These are phyloP conservation scores for Backusella psychrophila DNA, from an alignment of 192 early-diverging fungal genomes.

Conservation along the genomic window DNA sequence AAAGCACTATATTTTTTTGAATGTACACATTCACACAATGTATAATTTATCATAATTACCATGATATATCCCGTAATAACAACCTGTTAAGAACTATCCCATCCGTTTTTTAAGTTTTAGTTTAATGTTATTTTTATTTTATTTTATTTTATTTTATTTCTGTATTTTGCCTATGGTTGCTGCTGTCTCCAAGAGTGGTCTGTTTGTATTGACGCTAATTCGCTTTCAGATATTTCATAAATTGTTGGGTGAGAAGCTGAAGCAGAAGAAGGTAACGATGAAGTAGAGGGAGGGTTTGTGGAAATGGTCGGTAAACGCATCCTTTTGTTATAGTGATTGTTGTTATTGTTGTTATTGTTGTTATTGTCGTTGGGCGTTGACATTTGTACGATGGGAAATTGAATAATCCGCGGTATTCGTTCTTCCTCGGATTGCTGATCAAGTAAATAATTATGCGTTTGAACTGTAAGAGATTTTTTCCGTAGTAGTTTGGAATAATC, in stretches of 20 bases:
- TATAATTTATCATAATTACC: neutral
- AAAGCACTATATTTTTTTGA: neutral
- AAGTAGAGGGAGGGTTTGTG: neutral
- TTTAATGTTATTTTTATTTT: neutral
- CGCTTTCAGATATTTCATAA: neutral
- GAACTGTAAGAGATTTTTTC: constrained; percentile 2
- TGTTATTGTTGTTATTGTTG: neutral
- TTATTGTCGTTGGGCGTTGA: neutral
- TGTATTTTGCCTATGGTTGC: neutral
- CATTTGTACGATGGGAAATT: neutral
- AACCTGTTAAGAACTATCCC: neutral
- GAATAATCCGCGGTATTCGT: neutral
- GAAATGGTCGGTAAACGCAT: neutral
- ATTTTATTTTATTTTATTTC: neutral
- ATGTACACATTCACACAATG: neutral
- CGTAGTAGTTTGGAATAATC: constrained; percentile 9
- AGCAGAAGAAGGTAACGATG: neutral
- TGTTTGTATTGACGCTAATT: neutral
- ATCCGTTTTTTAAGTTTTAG: neutral
- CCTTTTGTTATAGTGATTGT: neutral
- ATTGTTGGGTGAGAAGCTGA: neutral
- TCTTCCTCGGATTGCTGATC: neutral
- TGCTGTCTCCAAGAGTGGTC: neutral
- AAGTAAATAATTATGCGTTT: constrained; percentile 11
- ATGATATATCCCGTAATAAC: neutral